Evolutionary conservation across 73 alveolate genomes (phyloP).

Genomic region (Paramecium primaurelia): DNA sequence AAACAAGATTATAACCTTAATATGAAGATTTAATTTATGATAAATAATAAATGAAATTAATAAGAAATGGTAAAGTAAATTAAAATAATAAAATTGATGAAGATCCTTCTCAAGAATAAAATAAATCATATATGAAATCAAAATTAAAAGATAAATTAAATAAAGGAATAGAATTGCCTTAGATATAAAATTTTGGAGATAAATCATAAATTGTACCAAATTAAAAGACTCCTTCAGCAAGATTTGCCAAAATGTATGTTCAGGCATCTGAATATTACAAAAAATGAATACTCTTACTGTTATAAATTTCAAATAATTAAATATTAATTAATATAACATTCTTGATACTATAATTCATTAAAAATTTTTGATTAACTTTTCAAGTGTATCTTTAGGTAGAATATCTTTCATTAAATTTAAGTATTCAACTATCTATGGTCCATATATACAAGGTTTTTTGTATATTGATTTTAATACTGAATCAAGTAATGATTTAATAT

Average conservation of each 20-base stretch:
- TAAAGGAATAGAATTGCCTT: not conserved
- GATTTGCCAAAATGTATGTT: not conserved
- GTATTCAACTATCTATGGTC: not conserved
- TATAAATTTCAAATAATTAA: not conserved
- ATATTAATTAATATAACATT: not conserved
- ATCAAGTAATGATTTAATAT: not conserved
- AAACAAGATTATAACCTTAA: not conserved
- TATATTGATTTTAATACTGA: not conserved
- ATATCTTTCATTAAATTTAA: not conserved
- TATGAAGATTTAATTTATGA: not conserved
- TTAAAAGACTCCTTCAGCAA: not conserved
- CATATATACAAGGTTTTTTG: not conserved
- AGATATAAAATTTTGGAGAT: not conserved
- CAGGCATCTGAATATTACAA: not conserved
- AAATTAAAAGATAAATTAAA: not conserved
- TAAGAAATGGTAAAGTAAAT: not conserved
- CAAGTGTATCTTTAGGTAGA: not conserved
- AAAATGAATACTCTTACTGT: not conserved
- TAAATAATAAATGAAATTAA: not conserved
- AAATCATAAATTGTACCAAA: not conserved
- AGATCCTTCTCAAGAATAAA: not conserved
- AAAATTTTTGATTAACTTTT: not conserved
- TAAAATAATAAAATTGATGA: not conserved
- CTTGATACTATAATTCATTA: not conserved
- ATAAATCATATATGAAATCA: not conserved